Evolutionary conservation across 2,329 filamentous ascomycete genomes (phyloP).

Genomic region (Cordyceps farinosa): DNA sequence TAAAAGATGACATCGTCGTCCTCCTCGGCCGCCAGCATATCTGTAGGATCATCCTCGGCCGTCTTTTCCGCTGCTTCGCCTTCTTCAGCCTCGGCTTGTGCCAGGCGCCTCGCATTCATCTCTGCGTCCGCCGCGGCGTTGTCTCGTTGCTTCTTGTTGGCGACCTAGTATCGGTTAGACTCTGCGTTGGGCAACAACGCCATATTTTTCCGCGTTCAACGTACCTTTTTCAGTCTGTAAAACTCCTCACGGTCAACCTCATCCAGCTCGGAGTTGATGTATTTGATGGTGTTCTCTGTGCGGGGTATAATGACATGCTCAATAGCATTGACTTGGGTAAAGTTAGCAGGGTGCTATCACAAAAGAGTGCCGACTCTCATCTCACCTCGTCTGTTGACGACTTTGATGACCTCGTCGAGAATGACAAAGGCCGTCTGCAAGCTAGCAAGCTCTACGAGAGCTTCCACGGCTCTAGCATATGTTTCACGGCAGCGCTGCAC

Average conservation of each 20-base stretch:
- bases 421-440: constrained; percentile 97
- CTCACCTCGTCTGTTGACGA: constrained; percentile 89
- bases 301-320: constrained; percentile 95
- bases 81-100: constrained; percentile 31
- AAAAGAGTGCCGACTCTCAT: constrained; percentile 4
- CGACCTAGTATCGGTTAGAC: constrained; percentile 47
- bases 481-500: constrained; percentile 94
- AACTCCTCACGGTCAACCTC: constrained; percentile 98
- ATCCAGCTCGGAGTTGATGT: constrained; percentile 97
- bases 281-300: constrained; percentile 99
- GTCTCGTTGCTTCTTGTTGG: constrained; percentile 78
- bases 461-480: constrained; percentile 92
- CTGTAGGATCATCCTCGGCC: constrained; percentile 45
- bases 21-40: constrained; percentile 71
- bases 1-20: constrained; percentile 87
- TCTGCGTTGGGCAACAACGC: not conserved
- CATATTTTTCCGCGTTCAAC: not conserved
- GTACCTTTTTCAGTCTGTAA: constrained; percentile 85
- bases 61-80: constrained; percentile 34
- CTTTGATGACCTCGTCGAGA: constrained; percentile 97
- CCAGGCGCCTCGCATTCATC: constrained; percentile 68
- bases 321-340: constrained; percentile 76
- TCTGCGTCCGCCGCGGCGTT: constrained; percentile 68
- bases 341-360: constrained; percentile 21
- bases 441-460: constrained; percentile 89